Base-by-base conservation (phyloP, 768 basidiomycete genomes). In the Mrakia blollopis region DNA sequence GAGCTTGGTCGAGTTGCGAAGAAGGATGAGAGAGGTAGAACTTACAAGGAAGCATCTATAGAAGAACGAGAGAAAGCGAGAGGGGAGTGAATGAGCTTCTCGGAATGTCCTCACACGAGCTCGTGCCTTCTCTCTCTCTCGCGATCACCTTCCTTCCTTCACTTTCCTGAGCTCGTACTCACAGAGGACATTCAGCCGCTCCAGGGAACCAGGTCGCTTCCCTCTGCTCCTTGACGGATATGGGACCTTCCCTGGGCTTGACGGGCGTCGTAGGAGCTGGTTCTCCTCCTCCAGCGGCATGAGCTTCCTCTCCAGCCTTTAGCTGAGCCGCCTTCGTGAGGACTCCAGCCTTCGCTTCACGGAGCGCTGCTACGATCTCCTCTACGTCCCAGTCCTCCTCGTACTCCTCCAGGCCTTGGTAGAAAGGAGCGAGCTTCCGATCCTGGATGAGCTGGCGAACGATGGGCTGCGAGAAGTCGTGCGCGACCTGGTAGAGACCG, bases 101-200 rank as follows among this genome's bases (percentile, higher is more conserved):
- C 37, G 62, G 47, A 61, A 25, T 47, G 25, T 25, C 39, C 39
- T 25, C 65, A 41, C 65, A 41, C 37, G 65, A 68, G 65, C 65
- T 68, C 65, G 32, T 57, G 25, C 57, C 47, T 25, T 28, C 44
- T n/a, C 11, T 5, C 39, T 41, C 11, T 11, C 44, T 50, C 47
- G 47, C 47, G 47, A 50, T 50, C 47, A 50, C 47, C 47, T 50
- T 21, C 70, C 28, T 30, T n/a, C 21, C n/a, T 0, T n/a, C n/a
- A n/a, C n/a, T n/a, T n/a, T 57, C 25, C 10, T 13, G 39, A 21
- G 2, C 35, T 10, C 10, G n/a, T 44, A 74, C 77, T 60, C 95
- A 99, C 78, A 99, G 97, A 32, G 97, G 97, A 86, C 97, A 99
- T 83, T 99, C 97, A 25, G 90, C 86, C 25, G 94, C 93, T 39